Evolutionary conservation across 1,284 basidiomycete genomes (phyloP).

Genomic region (Vanrija sp.): DNA sequence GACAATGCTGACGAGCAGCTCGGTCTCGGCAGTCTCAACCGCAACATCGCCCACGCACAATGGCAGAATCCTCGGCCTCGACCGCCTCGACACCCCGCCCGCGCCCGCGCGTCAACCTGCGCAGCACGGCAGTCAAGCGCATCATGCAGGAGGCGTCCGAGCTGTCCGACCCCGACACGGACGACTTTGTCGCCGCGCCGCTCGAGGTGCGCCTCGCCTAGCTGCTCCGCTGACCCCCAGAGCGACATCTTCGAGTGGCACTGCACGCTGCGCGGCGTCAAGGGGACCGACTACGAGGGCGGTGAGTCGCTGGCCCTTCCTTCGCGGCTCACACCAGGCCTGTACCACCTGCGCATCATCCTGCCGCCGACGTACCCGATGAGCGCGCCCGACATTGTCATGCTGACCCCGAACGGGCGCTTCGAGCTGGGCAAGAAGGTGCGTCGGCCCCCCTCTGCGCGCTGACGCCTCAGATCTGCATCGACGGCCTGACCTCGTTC

Average conservation of each 20-base stretch:
- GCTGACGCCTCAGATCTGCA: slow-evolving; percentile 67
- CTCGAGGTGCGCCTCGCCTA: slow-evolving; percentile 65
- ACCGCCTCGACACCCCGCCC: neutral
- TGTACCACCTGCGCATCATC: slow-evolving; percentile 86
- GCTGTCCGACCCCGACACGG: slow-evolving; percentile 50
- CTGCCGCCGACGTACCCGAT: slow-evolving; percentile 92
- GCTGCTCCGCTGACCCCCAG: slow-evolving; percentile 19
- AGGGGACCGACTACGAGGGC: slow-evolving; percentile 83
- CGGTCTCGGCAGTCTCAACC: too few species aligned
- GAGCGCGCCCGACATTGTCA: slow-evolving; percentile 85
- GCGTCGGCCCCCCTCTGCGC: slow-evolving; percentile 22
- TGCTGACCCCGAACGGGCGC: slow-evolving; percentile 90
- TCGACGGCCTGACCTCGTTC: slow-evolving; percentile 76
- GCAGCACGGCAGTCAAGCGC: slow-evolving; percentile 73
- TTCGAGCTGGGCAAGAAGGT: slow-evolving; percentile 96
- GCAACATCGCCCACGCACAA: too few species aligned
- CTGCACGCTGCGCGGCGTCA: slow-evolving; percentile 84
- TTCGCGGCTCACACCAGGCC: slow-evolving; percentile 27
- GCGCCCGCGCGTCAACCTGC: slow-evolving; percentile 33
- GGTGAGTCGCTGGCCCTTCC: slow-evolving; percentile 52
- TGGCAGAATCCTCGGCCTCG: too few species aligned
- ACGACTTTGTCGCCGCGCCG: slow-evolving; percentile 62
- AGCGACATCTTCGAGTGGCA: slow-evolving; percentile 73
- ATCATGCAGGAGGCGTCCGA: slow-evolving; percentile 95
- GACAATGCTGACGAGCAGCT: too few species aligned